Percentiles rank a stretch among this genome's conserved stretches.
phyloP scores from a whole-genome alignment of 2,329 filamentous ascomycete species.

The Xylariaceae sp. region DNA sequence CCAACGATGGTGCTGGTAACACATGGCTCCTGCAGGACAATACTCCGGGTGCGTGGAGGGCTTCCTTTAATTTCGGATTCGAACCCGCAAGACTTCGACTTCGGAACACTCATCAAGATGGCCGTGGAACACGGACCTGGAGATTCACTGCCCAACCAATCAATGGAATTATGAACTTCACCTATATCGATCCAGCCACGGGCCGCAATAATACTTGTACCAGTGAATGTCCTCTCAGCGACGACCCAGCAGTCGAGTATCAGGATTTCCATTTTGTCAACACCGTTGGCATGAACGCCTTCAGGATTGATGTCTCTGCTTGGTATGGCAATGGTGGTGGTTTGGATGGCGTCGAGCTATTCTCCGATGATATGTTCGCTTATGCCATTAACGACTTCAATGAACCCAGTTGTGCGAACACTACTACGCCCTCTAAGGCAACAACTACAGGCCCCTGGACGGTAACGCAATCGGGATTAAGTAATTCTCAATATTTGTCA shows the following conservation, averaged over 20 bases:
- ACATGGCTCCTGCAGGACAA: conserved; percentile 83
- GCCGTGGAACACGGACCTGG: conserved; percentile 85
- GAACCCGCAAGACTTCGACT: conserved; percentile 83
- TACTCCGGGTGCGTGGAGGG: conserved; percentile 79
- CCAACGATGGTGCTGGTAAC: conserved; percentile 68
- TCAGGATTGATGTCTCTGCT: conserved; percentile 81
- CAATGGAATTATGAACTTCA: conserved; percentile 94
- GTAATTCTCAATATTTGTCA: conserved; percentile 76
- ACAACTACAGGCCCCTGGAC: conserved; percentile 76
- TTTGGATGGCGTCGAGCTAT: conserved; percentile 82
- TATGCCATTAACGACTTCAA: conserved; percentile 90
- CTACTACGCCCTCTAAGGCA: conserved; percentile 66
- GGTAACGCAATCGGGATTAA: conserved; percentile 66
- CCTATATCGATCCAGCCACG: conserved; percentile 76
- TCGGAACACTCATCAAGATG: conserved; percentile 83
- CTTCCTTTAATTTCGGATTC: conserved; percentile 81
- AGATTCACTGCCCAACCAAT: conserved; percentile 83
- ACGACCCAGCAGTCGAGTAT: conserved; percentile 64
- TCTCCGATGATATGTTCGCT: conserved; percentile 79
- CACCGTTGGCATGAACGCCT: conserved; percentile 80
- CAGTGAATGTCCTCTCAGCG: conserved; percentile 80
- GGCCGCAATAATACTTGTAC: conserved; percentile 74
- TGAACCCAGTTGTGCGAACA: conserved; percentile 75
- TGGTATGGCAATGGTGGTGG: conserved; percentile 89
- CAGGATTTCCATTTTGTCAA: conserved; percentile 96